Evolutionary conservation across 257 asterid genomes (phyloP).

Genomic region (Solanum chmielewskii): DNA sequence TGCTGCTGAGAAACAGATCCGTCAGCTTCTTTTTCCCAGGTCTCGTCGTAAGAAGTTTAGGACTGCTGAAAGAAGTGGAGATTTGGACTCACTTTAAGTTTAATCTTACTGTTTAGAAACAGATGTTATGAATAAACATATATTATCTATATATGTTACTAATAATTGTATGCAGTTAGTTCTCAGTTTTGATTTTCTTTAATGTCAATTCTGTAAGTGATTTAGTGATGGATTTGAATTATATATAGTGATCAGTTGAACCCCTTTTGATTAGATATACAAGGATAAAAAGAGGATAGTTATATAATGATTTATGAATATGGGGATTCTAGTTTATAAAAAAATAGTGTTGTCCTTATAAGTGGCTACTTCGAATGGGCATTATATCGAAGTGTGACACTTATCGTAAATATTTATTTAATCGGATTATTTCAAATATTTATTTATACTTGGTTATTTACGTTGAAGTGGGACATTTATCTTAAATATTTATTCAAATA

Average conservation of each 20-base stretch:
- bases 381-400: too few relatives aligned
- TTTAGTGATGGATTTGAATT: neutral
- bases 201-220: neutral
- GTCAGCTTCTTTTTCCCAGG: constrained; percentile 58
- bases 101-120: neutral
- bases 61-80: constrained; percentile 21
- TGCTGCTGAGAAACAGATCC: constrained; percentile 76
- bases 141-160: neutral
- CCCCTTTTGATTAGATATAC: neutral
- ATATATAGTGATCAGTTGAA: neutral
- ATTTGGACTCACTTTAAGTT: constrained; percentile 23
- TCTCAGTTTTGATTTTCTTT: neutral
- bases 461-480: too few relatives aligned
- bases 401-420: too few relatives aligned
- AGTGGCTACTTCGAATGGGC: too few relatives aligned
- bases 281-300: neutral
- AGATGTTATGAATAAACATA: neutral
- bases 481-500: too few relatives aligned
- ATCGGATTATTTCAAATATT: too few relatives aligned
- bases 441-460: too few relatives aligned
- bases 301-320: neutral
- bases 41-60: constrained; percentile 43
- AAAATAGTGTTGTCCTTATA: too few relatives aligned
- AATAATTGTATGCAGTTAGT: neutral
- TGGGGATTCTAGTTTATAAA: neutral